Conservation (phyloP, 2,329 filamentous ascomycete species). For the Colletotrichum gloeosporioides region DNA sequence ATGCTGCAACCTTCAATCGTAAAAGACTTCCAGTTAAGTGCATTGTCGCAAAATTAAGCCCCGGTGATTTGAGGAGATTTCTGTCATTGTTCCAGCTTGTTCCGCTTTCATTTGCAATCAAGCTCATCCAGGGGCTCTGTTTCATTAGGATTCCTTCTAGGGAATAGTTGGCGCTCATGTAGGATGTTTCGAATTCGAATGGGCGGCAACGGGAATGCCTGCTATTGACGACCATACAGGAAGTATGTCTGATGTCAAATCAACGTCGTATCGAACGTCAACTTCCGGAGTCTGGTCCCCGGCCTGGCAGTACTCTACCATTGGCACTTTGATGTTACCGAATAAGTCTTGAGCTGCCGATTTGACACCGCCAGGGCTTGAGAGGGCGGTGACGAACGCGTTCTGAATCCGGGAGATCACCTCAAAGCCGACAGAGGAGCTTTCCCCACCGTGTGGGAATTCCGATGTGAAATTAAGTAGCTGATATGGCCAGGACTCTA, state of each 20-base stretch:
- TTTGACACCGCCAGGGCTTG: not conserved
- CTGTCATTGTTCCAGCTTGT: not conserved
- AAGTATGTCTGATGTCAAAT: not conserved
- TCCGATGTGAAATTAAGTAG: not conserved
- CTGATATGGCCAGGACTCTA: not conserved
- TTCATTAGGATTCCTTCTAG: not conserved
- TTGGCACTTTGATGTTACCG: slow-evolving; percentile 1
- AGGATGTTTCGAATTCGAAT: not conserved
- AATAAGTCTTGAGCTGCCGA: not conserved
- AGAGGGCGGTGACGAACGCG: not conserved
- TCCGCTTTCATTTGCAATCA: not conserved
- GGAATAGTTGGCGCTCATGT: not conserved
- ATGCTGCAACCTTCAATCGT: not conserved
- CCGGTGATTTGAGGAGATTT: not conserved
- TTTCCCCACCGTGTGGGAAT: not conserved
- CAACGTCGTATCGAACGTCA: not conserved
- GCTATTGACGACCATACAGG: not conserved
- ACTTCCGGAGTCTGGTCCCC: not conserved
- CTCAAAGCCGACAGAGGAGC: not conserved
- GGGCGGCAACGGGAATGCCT: not conserved
- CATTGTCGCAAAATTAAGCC: not conserved
- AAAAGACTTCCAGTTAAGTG: not conserved
- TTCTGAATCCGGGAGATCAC: not conserved
- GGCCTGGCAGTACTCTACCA: not conserved
- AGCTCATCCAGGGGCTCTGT: not conserved